Conservation (phyloP, 805 yeast species). For the Blastobotrys terrestris region DNA sequence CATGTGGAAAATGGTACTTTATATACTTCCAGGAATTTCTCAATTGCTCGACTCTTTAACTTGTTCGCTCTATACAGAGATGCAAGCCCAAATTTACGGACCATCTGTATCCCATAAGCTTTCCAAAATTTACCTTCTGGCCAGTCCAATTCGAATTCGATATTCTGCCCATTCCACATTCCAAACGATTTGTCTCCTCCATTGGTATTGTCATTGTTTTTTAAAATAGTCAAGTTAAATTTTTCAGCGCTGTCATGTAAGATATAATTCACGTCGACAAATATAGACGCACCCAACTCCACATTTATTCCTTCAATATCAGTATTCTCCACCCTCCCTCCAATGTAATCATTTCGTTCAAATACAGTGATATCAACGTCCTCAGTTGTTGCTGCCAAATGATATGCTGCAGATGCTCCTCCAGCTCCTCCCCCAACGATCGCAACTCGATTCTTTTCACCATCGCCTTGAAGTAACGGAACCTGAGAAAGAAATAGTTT, state of each 20-base stretch:
- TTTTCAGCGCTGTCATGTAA: constrained; percentile 34
- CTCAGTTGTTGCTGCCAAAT: constrained; percentile 29
- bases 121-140: constrained; percentile 9
- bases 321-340: constrained; percentile 42
- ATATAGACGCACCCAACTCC: constrained; percentile 45
- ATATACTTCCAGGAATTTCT: constrained; percentile 30
- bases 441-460: constrained; percentile 25
- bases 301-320: constrained; percentile 28
- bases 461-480: neutral
- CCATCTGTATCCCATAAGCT: constrained; percentile 3
- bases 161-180: constrained; percentile 34
- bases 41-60: constrained; percentile 21
- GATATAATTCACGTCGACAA: constrained; percentile 37
- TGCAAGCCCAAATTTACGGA: constrained; percentile 6
- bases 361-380: constrained; percentile 35
- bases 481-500: neutral
- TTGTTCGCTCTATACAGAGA: constrained; percentile 24
- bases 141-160: constrained; percentile 5
- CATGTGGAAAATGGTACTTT: constrained; percentile 36
- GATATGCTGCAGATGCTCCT: constrained; percentile 43
- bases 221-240: constrained; percentile 21
- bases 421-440: constrained; percentile 50
- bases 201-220: constrained; percentile 15
- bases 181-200: constrained; percentile 23
- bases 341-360: constrained; percentile 37